phyloP scores from a whole-genome alignment of 352 stramenopile species.

The Achlya hypogyna region DNA sequence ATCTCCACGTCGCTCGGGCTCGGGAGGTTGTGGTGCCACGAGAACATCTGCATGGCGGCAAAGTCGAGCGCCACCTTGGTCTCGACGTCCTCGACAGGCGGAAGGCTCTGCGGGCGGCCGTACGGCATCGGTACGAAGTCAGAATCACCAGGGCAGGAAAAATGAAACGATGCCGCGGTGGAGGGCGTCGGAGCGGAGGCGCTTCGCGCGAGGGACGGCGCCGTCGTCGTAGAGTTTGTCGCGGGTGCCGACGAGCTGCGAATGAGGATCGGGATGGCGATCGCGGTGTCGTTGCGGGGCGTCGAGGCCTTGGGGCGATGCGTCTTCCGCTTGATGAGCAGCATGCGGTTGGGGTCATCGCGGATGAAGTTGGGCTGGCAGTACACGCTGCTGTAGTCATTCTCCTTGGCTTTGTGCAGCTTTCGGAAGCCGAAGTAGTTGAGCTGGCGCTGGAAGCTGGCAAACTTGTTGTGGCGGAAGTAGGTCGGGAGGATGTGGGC shows the following conservation, averaged over 20 bases:
- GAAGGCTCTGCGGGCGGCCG: neutral
- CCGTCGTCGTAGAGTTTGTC: neutral
- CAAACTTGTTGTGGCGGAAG: slow-evolving; percentile 92
- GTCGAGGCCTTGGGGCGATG: slow-evolving; percentile 13
- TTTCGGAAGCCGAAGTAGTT: slow-evolving; percentile 86
- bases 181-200: neutral
- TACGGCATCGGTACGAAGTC: slow-evolving; percentile 1
- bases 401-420: slow-evolving; percentile 33
- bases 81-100: neutral
- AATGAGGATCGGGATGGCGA: neutral
- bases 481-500: slow-evolving; percentile 82
- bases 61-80: slow-evolving; percentile 2
- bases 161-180: neutral
- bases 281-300: slow-evolving; percentile 2
- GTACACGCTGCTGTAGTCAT: slow-evolving; percentile 60
- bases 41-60: slow-evolving; percentile 7
- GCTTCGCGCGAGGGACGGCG: neutral
- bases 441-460: slow-evolving; percentile 82
- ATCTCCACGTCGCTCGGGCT: neutral
- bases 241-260: neutral
- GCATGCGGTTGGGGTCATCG: slow-evolving; percentile 50
- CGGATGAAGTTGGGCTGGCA: slow-evolving; percentile 57
- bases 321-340: slow-evolving; percentile 60
- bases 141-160: neutral
- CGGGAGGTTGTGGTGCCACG: neutral